Evolutionary conservation across 306 rosid species (phyloP).

Genomic region (Glycyrrhiza uralensis): DNA sequence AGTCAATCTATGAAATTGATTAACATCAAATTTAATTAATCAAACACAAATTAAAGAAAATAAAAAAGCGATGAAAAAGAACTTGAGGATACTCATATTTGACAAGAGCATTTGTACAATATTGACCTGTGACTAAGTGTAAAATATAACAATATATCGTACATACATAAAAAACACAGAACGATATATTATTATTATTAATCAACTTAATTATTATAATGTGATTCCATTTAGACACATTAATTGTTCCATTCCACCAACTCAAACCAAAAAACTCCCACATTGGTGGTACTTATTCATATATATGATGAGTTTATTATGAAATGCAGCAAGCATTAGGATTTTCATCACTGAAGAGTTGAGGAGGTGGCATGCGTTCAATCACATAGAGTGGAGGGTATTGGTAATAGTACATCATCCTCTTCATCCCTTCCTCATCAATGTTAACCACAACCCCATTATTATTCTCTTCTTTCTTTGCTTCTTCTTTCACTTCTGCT

Average conservation of each 20-base stretch:
- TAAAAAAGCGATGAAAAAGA: background rate
- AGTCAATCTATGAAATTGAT: background rate
- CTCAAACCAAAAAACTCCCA: slow-evolving; percentile 24
- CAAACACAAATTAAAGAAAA: background rate
- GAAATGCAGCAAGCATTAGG: slow-evolving; percentile 92
- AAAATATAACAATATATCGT: slow-evolving; percentile 31
- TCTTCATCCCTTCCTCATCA: slow-evolving; percentile 69
- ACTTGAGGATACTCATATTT: slow-evolving; percentile 8
- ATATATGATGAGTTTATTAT: slow-evolving; percentile 27
- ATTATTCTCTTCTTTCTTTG: slow-evolving; percentile 30
- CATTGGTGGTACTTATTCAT: slow-evolving; percentile 21
- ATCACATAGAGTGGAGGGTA: slow-evolving; percentile 68
- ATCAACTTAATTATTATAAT: slow-evolving; percentile 13
- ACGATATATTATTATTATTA: slow-evolving; percentile 35
- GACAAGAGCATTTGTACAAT: slow-evolving; percentile 28
- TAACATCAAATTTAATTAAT: background rate
- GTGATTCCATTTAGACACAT: slow-evolving; percentile 19
- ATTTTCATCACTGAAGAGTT: slow-evolving; percentile 92
- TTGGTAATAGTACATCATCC: slow-evolving; percentile 76
- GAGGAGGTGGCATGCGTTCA: slow-evolving; percentile 83
- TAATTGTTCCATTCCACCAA: slow-evolving; percentile 26
- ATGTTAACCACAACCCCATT: background rate
- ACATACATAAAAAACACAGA: slow-evolving; percentile 33
- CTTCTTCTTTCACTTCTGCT: slow-evolving; percentile 39
- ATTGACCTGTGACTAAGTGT: background rate